Evolutionary conservation across 1,139 yeast species (phyloP), one percentile per base, ranked within the genome.

Genomic region (Blastobotrys illinoisensis): DNA sequence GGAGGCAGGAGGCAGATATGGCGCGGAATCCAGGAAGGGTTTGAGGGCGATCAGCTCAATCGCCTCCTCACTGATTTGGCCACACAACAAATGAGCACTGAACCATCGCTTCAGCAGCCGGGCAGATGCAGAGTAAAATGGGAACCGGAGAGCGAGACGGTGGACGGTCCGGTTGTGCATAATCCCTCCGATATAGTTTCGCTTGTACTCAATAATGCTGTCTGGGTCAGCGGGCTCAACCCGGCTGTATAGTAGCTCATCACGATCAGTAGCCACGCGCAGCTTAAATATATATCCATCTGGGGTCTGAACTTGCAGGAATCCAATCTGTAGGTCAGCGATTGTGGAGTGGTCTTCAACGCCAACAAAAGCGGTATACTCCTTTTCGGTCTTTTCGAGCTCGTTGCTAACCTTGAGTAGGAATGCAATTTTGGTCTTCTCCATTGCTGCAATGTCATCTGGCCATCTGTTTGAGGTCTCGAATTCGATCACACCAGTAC

Each of bases 391-490:
- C n/a, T 62, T 61, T 9, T 62, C 63, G 54, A 90, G 62, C 23
- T 75, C 70, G 55, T 88, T 89, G 58, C 81, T 79, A 16, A 91
- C 80, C 63, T 87, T 86, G 51, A 95, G 69, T 62, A 93, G 73
- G 62, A 95, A 88, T 5, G 98, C 99, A 44, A 93, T 80, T 67
- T 95, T 95, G 16, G 96, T 87, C 64, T 86, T 85, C 67, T 93
- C 99, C 56, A 90, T 74, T 0, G 97, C 91, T 43, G 78, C 74
- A 4, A 89, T 69, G 68, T 93, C 97, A 70, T 88, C 96, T 0
- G 99, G 99, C 99, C 99, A 95, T 69, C 84, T 83, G n/a, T 83
- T 78, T 1, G 97, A 87, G 2, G 88, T 76, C 72, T 95, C 99
- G 70, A 95, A 89, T 70, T 90, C 96, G 49, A 95, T 70, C 11